A percentile compares a stretch with the other conserved stretches of the same genome.
These are phyloP conservation scores for Graphium sp. DNA, from an alignment of 2,329 filamentous ascomycete genomes.

Conservation along the genomic window DNA sequence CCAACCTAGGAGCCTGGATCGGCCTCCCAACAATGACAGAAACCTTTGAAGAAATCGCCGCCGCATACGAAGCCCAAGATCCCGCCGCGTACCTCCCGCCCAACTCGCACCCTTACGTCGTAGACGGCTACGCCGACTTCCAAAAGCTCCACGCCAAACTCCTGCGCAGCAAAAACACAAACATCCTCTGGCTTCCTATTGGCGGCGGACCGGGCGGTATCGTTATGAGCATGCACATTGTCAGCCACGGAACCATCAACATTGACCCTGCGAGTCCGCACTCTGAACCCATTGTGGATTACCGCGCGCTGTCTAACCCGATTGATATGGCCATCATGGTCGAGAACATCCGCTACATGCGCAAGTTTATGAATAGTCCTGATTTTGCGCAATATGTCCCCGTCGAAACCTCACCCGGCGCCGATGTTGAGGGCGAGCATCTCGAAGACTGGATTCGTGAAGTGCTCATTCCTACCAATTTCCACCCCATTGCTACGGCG, in stretches of 20 bases:
- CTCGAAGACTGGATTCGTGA: slow-evolving; percentile 5
- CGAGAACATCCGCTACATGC: slow-evolving; percentile 11
- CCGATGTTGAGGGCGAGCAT: slow-evolving; percentile 5
- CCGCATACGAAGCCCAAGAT: slow-evolving; percentile 9
- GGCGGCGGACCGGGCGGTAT: slow-evolving; percentile 2
- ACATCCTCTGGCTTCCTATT: slow-evolving; percentile 8
- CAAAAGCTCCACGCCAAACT: slow-evolving; percentile 8
- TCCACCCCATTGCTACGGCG: slow-evolving; percentile 6
- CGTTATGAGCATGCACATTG: slow-evolving; percentile 7
- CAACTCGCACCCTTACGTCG: slow-evolving; percentile 7
- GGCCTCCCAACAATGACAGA: slow-evolving; percentile 9
- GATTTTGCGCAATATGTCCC: slow-evolving; percentile 3
- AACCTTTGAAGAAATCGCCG: slow-evolving; percentile 8
- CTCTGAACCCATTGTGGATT: slow-evolving; percentile 12
- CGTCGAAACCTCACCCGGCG: slow-evolving; percentile 5
- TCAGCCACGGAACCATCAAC: slow-evolving; percentile 13
- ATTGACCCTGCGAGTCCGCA: slow-evolving; percentile 14
- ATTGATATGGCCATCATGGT: slow-evolving; percentile 12
- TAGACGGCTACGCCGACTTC: slow-evolving; percentile 9
- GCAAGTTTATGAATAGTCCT: slow-evolving; percentile 4
- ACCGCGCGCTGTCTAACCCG: slow-evolving; percentile 11
- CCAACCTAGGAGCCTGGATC: slow-evolving; percentile 9
- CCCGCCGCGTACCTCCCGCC: slow-evolving; percentile 8
- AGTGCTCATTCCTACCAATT: slow-evolving; percentile 6
- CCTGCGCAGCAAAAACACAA: slow-evolving; percentile 7